Conservation (phyloP, 371 early-diverging fungal species). For the Rhizopus microsporus region DNA sequence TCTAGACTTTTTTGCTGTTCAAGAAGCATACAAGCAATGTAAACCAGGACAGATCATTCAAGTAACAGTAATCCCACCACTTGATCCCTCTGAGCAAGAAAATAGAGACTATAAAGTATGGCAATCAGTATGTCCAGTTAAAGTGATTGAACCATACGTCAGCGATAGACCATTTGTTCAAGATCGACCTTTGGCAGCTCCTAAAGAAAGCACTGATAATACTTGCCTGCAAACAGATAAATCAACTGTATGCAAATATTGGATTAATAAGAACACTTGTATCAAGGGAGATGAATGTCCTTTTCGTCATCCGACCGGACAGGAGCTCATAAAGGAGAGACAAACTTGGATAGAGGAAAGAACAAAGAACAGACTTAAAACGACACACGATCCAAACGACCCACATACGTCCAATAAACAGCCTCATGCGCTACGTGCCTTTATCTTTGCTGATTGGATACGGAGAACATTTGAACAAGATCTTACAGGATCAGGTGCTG, state of each 20-base stretch:
- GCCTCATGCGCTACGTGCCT: slow-evolving; percentile 54
- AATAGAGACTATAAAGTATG: slow-evolving; percentile 39
- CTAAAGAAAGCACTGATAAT: slow-evolving; percentile 13
- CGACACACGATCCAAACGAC: slow-evolving; percentile 49
- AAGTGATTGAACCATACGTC: slow-evolving; percentile 30
- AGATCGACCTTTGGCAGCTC: slow-evolving; percentile 48
- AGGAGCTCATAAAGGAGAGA: slow-evolving; percentile 28
- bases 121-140: slow-evolving; percentile 44
- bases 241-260: slow-evolving; percentile 52
- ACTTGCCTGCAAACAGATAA: slow-evolving; percentile 5
- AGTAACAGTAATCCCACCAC: slow-evolving; percentile 32
- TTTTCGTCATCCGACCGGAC: slow-evolving; percentile 49
- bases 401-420: slow-evolving; percentile 54
- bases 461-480: slow-evolving; percentile 36
- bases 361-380: slow-evolving; percentile 26
- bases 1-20: slow-evolving; percentile 20
- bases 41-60: slow-evolving; percentile 39
- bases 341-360: slow-evolving; percentile 49
- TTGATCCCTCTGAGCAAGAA: slow-evolving; percentile 35
- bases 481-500: slow-evolving; percentile 21
- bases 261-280: slow-evolving; percentile 58
- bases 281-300: slow-evolving; percentile 37
- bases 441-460: slow-evolving; percentile 59
- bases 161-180: slow-evolving; percentile 32
- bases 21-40: slow-evolving; percentile 32